Evolutionary conservation across 768 basidiomycete genomes (phyloP).

Genomic region (Boletellus ananiceps): DNA sequence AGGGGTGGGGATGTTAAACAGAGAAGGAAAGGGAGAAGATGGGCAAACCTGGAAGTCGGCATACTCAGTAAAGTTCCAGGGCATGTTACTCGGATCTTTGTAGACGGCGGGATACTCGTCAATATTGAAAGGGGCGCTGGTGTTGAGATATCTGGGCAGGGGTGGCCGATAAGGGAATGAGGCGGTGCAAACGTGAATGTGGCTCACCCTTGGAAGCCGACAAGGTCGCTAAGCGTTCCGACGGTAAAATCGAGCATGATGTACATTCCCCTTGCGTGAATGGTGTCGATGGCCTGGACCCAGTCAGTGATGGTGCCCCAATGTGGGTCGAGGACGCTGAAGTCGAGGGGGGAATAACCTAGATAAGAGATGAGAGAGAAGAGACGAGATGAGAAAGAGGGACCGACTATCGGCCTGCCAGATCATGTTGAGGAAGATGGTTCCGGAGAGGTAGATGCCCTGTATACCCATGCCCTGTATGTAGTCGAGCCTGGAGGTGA

Average conservation of each 20-base stretch:
- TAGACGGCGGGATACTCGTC: conserved; percentile 69
- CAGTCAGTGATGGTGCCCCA: conserved; percentile 85
- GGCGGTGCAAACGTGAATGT: conserved; percentile 4
- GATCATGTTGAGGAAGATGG: conserved; percentile 91
- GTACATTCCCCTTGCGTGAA: conserved; percentile 85
- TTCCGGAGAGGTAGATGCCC: conserved; percentile 88
- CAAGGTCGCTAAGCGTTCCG: conserved; percentile 84
- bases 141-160: conserved; percentile 56
- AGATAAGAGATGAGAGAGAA: not conserved
- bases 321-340: conserved; percentile 86
- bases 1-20: not conserved
- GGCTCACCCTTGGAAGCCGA: conserved; percentile 78
- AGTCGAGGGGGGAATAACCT: conserved; percentile 92
- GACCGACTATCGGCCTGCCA: conserved; percentile 93
- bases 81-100: conserved; percentile 70
- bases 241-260: conserved; percentile 92
- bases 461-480: conserved; percentile 83
- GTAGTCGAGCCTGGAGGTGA: conserved; percentile 76
- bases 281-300: conserved; percentile 64
- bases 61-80: conserved; percentile 86
- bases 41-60: conserved; percentile 66
- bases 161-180: conserved; percentile 10
- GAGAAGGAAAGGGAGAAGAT: not conserved
- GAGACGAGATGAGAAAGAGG: not conserved
- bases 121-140: conserved; percentile 73